These are phyloP conservation scores for Suillus brevipes DNA, from an alignment of 768 basidiomycete species.

Conservation along the genomic window DNA sequence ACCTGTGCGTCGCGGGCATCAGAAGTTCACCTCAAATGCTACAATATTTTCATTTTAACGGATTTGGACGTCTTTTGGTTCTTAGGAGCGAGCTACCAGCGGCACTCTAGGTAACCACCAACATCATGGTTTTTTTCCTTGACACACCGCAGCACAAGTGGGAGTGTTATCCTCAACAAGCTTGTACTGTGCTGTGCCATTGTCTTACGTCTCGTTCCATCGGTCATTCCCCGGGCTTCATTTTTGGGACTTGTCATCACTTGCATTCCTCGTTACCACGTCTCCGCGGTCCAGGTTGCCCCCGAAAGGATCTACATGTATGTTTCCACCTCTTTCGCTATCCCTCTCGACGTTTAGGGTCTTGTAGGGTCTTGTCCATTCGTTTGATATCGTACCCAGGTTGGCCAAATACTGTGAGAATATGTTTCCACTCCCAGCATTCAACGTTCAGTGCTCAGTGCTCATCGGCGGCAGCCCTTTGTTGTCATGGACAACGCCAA, in stretches of 20 bases:
- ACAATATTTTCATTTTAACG: not conserved
- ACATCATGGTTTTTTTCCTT: not conserved
- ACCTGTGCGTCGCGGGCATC: not conserved
- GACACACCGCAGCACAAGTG: slow-evolving; percentile 32
- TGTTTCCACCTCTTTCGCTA: not conserved
- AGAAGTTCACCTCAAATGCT: not conserved
- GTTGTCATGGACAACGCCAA: not conserved
- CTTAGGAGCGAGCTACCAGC: not conserved
- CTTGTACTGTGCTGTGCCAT: slow-evolving; percentile 31
- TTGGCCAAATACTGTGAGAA: not conserved
- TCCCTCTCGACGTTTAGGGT: not conserved
- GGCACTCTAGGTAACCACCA: not conserved
- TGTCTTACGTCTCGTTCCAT: not conserved
- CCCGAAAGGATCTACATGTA: too few relatives aligned
- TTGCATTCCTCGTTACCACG: not conserved
- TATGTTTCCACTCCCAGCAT: not conserved
- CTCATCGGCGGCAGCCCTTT: not conserved
- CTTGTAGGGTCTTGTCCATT: not conserved
- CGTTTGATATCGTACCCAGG: not conserved
- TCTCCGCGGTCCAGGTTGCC: not conserved
- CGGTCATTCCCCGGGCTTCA: not conserved
- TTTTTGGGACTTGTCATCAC: not conserved
- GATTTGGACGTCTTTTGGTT: not conserved
- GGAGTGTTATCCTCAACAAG: slow-evolving; percentile 51
- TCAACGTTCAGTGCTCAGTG: not conserved